Evolutionary conservation across 768 basidiomycete genomes (phyloP).

Genomic region (Pleurotus giganteus): DNA sequence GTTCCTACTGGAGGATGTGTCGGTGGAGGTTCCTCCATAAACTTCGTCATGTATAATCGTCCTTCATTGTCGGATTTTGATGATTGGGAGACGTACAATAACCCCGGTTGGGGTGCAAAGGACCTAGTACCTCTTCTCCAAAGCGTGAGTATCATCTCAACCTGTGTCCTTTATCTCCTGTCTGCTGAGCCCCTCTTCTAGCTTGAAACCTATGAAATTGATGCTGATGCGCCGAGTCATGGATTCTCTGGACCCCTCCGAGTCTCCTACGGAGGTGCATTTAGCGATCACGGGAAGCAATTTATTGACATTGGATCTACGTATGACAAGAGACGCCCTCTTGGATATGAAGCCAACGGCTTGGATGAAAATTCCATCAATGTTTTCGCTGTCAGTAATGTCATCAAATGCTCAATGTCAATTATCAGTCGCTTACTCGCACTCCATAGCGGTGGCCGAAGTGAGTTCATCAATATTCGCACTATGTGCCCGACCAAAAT

Average conservation of each 20-base stretch:
- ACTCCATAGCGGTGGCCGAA: neutral
- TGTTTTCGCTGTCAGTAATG: neutral
- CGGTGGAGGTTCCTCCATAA: conserved; percentile 44
- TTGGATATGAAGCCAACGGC: neutral
- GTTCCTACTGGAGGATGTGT: conserved; percentile 34
- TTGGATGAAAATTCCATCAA: neutral
- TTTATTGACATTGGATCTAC: neutral
- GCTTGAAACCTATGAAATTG: conserved; percentile 32
- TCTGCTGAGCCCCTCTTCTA: neutral
- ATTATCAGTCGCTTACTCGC: neutral
- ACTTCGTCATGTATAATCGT: conserved; percentile 28
- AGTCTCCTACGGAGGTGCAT: conserved; percentile 17
- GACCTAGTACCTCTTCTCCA: conserved; percentile 22
- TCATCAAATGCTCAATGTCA: too few species aligned
- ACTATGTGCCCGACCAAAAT: neutral
- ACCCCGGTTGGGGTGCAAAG: conserved; percentile 24
- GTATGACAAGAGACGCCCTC: neutral
- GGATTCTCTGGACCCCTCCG: conserved; percentile 31
- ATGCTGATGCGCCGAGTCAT: conserved; percentile 24
- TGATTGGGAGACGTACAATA: conserved; percentile 22
- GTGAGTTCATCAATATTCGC: neutral
- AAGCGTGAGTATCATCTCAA: conserved; percentile 21
- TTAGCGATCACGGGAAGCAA: neutral
- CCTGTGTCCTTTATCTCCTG: neutral
- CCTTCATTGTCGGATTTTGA: conserved; percentile 19